Evolutionary conservation across 2,329 filamentous ascomycete species (phyloP), one percentile per base, ranked within the genome.

Genomic region (Mollisiaceae sp.): DNA sequence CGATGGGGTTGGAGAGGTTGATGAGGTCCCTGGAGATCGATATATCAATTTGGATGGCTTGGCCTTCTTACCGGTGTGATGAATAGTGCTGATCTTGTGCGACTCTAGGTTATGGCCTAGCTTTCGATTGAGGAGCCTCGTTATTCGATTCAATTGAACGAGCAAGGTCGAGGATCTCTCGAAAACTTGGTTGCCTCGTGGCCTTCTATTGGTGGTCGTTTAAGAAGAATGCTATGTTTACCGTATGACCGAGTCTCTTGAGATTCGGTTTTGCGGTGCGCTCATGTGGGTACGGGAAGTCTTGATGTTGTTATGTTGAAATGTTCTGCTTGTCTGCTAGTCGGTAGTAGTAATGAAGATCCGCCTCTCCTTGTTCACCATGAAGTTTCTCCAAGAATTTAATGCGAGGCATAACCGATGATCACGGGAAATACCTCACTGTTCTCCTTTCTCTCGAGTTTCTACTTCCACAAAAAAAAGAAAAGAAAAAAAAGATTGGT

Each of bases 71-170:
- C 12, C 12, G 12, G n/a, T 43, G 8, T 15, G n/a, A 43, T 43
- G 2, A 18, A 43, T 2, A 43, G n/a, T 43, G 41, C 41, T 43
- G 14, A 43, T 18, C 6, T 43, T 43, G 11, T 43, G 15, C 41
- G 12, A 2, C 5, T 43, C 15, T 18, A 43, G 41, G 15, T 18
- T 8, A 43, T 43, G 41, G 41, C 41, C 41, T 43, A 43, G 41
- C 41, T 43, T 43, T 43, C 41, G 18, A 18, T 43, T 15, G 41
- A 43, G 41, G 41, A 43, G 15, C 15, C 41, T 43, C 41, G 41
- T 43, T 43, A 43, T 43, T 43, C 41, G 41, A 43, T 43, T 43
- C 41, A 43, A n/a, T 18, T 43, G 41, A 43, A 43, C 41, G 41
- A 43, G 6, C 15, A 2, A 2, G 41, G 41, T 18, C 41, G 41